These are phyloP conservation scores for Pelargonium australe DNA, from an alignment of 441 rosid genomes.

Conservation along the genomic window DNA sequence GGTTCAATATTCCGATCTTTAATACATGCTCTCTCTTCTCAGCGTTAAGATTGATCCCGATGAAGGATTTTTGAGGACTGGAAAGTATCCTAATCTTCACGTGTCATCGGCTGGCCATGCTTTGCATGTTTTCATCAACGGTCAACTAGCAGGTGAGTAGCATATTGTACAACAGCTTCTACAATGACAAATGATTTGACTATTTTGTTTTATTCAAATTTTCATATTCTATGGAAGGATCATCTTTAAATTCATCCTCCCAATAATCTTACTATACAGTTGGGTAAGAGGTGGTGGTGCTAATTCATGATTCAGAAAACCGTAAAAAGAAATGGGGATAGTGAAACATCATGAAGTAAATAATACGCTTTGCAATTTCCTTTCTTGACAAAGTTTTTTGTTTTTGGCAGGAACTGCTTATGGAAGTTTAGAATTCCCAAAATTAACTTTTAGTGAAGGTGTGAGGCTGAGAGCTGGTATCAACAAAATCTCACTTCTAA, in stretches of 20 bases:
- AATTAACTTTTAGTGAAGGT: conserved; percentile 58
- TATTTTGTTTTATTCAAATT: too few species aligned
- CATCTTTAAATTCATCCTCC: too few species aligned
- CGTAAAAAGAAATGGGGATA: too few species aligned
- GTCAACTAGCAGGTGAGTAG: conserved; percentile 59
- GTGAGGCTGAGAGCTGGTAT: conserved; percentile 70
- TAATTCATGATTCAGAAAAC: too few species aligned
- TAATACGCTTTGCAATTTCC: neutral
- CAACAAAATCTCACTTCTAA: conserved; percentile 70
- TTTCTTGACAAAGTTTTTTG: conserved; percentile 2
- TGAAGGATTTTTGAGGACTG: conserved; percentile 67
- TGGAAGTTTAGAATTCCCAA: conserved; percentile 81
- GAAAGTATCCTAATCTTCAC: conserved; percentile 60
- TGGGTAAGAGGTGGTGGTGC: too few species aligned
- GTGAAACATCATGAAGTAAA: neutral
- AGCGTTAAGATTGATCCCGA: conserved; percentile 51
- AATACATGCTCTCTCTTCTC: conserved; percentile 20
- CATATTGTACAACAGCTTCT: neutral
- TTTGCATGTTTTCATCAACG: conserved; percentile 83
- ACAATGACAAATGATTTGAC: too few species aligned
- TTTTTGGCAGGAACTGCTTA: conserved; percentile 61
- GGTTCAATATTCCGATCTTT: conserved; percentile 12
- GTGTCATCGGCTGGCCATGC: conserved; percentile 96
- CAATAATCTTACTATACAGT: too few species aligned
- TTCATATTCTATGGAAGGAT: too few species aligned